Evolutionary conservation across 225 moss, liverwort and hornwort genomes (phyloP).

Genomic region (Neckera pumila): DNA sequence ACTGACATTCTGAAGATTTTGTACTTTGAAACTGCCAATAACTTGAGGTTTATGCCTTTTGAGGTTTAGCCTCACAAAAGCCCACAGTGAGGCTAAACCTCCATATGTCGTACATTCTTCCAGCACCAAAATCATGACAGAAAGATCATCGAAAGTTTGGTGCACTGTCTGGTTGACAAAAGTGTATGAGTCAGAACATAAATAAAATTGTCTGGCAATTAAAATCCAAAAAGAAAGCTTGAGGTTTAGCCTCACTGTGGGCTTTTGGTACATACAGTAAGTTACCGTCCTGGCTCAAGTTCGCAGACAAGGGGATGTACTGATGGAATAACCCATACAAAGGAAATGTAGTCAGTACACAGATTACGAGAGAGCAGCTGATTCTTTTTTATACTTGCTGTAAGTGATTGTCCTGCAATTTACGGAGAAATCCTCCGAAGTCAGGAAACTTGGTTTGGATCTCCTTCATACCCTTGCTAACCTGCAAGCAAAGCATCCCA

Average conservation of each 20-base stretch:
- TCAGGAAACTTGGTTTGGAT: slow-evolving; percentile 12
- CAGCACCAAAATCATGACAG: neutral
- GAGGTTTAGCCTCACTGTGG: neutral
- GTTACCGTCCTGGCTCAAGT: neutral
- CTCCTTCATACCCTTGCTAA: neutral
- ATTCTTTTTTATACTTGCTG: neutral
- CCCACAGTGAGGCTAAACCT: no score
- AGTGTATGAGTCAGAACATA: neutral
- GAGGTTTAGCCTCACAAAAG: no score
- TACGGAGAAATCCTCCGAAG: slow-evolving; percentile 10
- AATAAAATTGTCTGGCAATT: neutral
- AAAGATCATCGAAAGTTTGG: neutral
- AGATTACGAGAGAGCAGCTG: neutral
- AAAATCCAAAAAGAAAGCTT: neutral
- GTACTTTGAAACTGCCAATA: neutral
- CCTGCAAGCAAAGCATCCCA: neutral
- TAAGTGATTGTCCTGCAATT: slow-evolving; percentile 1
- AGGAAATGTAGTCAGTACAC: neutral
- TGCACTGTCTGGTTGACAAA: neutral
- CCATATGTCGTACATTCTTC: neutral
- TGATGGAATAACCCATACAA: neutral
- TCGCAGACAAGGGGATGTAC: neutral
- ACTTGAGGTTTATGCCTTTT: no score
- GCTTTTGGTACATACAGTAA: neutral
- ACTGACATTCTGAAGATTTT: neutral